Evolutionary conservation across 2,329 filamentous ascomycete species (phyloP), one percentile per base, ranked within the genome.

Genomic region (Ustilaginoidea virens): DNA sequence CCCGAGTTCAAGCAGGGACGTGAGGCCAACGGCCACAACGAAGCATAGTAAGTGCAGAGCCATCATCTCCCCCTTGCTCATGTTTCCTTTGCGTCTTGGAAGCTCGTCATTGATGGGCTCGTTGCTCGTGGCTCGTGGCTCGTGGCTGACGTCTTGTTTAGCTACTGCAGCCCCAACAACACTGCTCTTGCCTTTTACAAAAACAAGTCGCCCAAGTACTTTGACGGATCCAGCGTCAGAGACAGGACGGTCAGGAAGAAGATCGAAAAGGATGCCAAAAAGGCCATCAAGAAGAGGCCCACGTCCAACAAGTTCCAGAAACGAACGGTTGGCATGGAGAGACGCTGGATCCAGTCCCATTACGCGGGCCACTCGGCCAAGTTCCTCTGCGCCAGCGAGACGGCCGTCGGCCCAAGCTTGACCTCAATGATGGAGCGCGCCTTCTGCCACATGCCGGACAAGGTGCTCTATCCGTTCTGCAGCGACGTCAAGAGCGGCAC

Each of bases 361-460:
- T n/a, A 21, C 10, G 7, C 5, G 3, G 17, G 20, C 4, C 30
- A 32, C 11, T 25, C 22, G 8, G 30, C 30, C 30, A 14, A n/a
- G 17, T 4, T 3, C 10, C 14, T 32, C 10, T 32, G 30, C 18
- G 17, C 10, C 4, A 25, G 26, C 17, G 1, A 10, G 11, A 28
- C 16, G 11, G 28, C 26, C 5, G 15, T 23, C 11, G 30, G 30
- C n/a, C 30, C 30, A 6, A 32, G 30, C 17, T 19, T 32, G 25
- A 21, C 28, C n/a, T 28, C 30, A 5, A 13, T 23, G 10, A 15
- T 4, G 3, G 30, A 32, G 7, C 27, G 25, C 10, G 5, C 4
- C 10, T 32, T 32, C 25, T 32, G 30, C n/a, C 25, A 32, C 17
- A 32, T 32, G 30, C 25, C 30, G 4, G 25, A 32, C 12, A 32